Conservation (phyloP, 169 alveolate genomes). For the Ichthyophthirius multifiliis region DNA sequence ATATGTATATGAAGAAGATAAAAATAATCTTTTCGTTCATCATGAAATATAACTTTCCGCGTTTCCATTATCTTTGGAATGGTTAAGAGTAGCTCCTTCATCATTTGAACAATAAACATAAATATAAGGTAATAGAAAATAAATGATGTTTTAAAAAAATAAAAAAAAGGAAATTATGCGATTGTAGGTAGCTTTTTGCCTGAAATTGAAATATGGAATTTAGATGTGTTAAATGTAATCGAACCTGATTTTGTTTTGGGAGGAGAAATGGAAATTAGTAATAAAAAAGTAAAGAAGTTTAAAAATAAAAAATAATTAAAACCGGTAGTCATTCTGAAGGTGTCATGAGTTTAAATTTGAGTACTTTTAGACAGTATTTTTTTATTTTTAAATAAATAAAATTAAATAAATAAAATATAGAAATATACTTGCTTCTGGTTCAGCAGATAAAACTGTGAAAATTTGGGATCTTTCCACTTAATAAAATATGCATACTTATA, state of each 20-base stretch:
- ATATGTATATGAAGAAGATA: constrained; percentile 80
- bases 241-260: constrained; percentile 82
- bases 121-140: constrained; percentile 16
- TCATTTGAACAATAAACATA: constrained; percentile 6
- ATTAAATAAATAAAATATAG: background rate
- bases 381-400: background rate
- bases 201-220: constrained; percentile 86
- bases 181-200: constrained; percentile 84
- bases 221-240: constrained; percentile 71
- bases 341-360: constrained; percentile 67
- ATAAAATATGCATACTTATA: constrained; percentile 57
- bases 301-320: constrained; percentile 49
- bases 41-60: constrained; percentile 81
- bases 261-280: constrained; percentile 42
- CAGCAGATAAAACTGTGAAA: constrained; percentile 82
- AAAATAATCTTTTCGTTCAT: constrained; percentile 79
- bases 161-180: constrained; percentile 63
- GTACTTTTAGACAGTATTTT: constrained; percentile 52
- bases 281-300: constrained; percentile 18
- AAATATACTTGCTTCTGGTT: constrained; percentile 79
- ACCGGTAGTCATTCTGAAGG: constrained; percentile 81
- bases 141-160: background rate
- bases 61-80: constrained; percentile 82
- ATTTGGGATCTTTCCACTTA: constrained; percentile 80
- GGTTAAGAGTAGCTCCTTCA: constrained; percentile 65